Percentiles rank a stretch among this genome's conserved stretches.
phyloP scores from a whole-genome alignment of 805 yeast species.

The Candida germanica region DNA sequence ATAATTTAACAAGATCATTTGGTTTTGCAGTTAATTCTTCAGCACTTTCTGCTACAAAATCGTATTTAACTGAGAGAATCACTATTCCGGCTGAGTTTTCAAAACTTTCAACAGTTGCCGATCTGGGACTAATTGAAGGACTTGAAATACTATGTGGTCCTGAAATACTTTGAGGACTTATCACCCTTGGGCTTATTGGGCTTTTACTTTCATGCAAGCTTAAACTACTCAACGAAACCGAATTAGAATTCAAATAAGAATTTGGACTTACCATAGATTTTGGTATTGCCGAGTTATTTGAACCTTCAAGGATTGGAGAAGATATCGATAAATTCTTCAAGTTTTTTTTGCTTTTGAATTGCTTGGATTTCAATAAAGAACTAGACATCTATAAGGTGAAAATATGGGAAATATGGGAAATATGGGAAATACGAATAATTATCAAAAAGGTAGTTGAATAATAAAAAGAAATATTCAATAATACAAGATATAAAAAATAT shows the following conservation, averaged over 20 bases:
- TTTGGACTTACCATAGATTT: conserved; percentile 5
- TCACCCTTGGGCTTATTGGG: neutral
- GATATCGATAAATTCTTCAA: conserved; percentile 24
- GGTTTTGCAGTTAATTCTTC: conserved; percentile 27
- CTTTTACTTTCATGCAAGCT: conserved; percentile 1
- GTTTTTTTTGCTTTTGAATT: conserved; percentile 20
- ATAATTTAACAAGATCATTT: conserved; percentile 28
- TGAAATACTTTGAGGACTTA: neutral
- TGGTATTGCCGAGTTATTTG: conserved; percentile 6
- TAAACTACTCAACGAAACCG: conserved; percentile 4
- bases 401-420: neutral
- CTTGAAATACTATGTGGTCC: neutral
- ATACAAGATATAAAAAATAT: too few relatives aligned
- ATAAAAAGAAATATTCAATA: too few relatives aligned
- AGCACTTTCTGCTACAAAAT: conserved; percentile 24
- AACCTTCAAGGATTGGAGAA: conserved; percentile 12
- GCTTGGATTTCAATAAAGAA: conserved; percentile 6
- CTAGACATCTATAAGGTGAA: conserved; percentile 5
- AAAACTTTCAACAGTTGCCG: neutral
- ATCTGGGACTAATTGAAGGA: conserved; percentile 3
- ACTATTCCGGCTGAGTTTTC: conserved; percentile 8
- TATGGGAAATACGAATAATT: neutral
- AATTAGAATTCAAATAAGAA: conserved; percentile 5
- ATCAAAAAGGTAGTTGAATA: neutral
- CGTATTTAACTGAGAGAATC: conserved; percentile 29